Percentiles rank a stretch among this genome's conserved stretches.
Conservation (phyloP, 2,329 filamentous ascomycete genomes). For the Mollisiaceae sp. region DNA sequence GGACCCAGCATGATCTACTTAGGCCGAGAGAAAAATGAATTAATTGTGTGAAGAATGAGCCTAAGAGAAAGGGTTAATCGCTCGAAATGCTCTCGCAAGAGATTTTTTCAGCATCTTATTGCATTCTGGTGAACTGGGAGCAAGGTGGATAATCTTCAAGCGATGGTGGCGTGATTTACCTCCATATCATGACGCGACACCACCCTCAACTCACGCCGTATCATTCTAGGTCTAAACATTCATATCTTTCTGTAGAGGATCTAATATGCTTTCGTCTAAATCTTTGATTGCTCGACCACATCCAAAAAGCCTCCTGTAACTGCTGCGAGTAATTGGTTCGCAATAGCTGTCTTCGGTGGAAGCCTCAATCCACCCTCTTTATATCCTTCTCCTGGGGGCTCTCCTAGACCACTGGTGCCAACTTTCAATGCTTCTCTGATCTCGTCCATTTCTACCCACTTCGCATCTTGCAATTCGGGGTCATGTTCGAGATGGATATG, state of each 20-base stretch:
- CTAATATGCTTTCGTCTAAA: constrained; percentile 18
- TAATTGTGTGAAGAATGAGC: constrained; percentile 19
- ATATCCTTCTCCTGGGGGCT: constrained; percentile 67
- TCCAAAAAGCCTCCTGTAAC: constrained; percentile 76
- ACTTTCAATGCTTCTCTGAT: constrained; percentile 73
- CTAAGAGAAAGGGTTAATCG: constrained; percentile 22
- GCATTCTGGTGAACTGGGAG: too few relatives aligned
- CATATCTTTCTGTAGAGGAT: constrained; percentile 8
- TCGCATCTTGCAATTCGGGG: constrained; percentile 86
- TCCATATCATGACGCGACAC: neutral
- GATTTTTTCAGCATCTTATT: neutral
- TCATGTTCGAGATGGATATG: constrained; percentile 83
- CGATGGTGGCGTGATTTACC: neutral
- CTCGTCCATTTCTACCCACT: constrained; percentile 86
- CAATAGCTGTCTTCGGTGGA: constrained; percentile 88
- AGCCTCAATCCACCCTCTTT: constrained; percentile 79
- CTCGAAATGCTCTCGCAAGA: neutral
- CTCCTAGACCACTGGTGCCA: constrained; percentile 71
- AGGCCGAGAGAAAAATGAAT: constrained; percentile 12
- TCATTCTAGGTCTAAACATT: constrained; percentile 23
- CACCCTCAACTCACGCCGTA: neutral
- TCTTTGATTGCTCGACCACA: constrained; percentile 34
- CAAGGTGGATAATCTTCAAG: neutral
- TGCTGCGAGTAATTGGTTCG: constrained; percentile 82
- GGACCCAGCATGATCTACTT: neutral